Percentiles rank a stretch among this genome's conserved stretches.
phyloP scores from a whole-genome alignment of 441 rosid species.

The Populus hybrid region DNA sequence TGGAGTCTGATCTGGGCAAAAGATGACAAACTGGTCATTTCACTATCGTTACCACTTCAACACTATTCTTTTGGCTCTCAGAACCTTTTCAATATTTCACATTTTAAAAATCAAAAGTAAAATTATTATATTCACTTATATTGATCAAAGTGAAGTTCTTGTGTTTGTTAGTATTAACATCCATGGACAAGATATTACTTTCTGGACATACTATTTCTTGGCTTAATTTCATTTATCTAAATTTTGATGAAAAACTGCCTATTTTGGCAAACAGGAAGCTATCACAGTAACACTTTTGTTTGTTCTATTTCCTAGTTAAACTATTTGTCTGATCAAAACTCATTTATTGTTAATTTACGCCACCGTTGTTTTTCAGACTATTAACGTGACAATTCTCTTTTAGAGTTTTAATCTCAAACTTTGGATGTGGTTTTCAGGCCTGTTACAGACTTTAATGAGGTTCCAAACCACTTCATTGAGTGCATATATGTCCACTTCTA shows the following conservation, averaged over 20 bases:
- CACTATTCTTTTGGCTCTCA: not conserved
- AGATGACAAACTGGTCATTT: not conserved
- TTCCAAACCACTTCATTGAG: slow-evolving; percentile 78
- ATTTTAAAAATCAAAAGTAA: not conserved
- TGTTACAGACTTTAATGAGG: slow-evolving; percentile 79
- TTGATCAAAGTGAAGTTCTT: not conserved
- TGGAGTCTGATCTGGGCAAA: not conserved
- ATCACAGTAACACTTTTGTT: not conserved
- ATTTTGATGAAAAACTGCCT: not conserved
- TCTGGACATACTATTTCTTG: not conserved
- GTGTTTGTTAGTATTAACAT: not conserved
- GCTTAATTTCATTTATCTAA: not conserved
- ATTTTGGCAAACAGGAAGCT: not conserved
- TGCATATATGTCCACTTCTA: slow-evolving; percentile 79
- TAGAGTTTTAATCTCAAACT: slow-evolving; percentile 17
- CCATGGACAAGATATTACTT: not conserved
- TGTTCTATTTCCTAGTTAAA: not conserved
- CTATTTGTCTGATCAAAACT: not conserved
- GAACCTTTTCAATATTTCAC: not conserved
- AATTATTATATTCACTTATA: not conserved
- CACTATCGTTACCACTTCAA: not conserved
- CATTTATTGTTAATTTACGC: slow-evolving; percentile 1
- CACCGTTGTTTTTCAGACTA: not conserved
- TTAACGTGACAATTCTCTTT: not conserved
- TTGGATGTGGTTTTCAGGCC: slow-evolving; percentile 52